Base-by-base conservation (phyloP, 768 basidiomycete genomes). In the Leccinum arenicola region DNA sequence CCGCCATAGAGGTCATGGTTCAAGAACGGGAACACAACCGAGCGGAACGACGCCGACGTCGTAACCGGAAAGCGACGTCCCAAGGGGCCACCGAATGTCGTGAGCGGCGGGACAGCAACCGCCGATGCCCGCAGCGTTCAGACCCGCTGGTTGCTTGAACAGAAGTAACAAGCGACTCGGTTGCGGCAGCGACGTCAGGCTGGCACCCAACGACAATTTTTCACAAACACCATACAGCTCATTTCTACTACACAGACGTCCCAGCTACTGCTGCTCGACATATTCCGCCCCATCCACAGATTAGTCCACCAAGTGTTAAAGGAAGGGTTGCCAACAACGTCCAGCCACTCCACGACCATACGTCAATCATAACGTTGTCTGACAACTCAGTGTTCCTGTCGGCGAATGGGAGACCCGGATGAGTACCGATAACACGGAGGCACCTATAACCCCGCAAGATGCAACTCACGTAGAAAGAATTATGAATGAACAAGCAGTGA, bases 1-100 rank as follows among this genome's bases (percentile, higher is more conserved):
- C 73, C 68, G 86, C 84, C 74, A 86, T 85, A 67, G 88, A 85
- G 68, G 88, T 83, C 89, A 91, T 91, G 64, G 69, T 72, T 62
- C 58, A 58, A 66, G 65, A 62, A 65, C 62, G 60, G 70, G 67
- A 68, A 66, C 61, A 55, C 68, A 50, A 49, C 64, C 62, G 52
- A 64, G 62, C 50, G 55, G 59, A 35, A 53, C 57, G 61, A 61
- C 56, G 48, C 63, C 58, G 56, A 66, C 61, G 65, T 55, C 64
- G 64, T 59, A 60, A 61, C 45, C 55, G 55, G 58, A 65, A 54
- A 60, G 52, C 62, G 48, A 55, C 55, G 60, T 61, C 66, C 54
- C 55, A 55, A 52, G 58, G 40, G 58, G 54, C 58, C 56, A 63
- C 52, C 62, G 53, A 56, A 58, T 61, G 68, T 72, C 63, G 66